Evolutionary conservation across 2,329 filamentous ascomycete species (phyloP).

Genomic region (Penicillium janthinellum): DNA sequence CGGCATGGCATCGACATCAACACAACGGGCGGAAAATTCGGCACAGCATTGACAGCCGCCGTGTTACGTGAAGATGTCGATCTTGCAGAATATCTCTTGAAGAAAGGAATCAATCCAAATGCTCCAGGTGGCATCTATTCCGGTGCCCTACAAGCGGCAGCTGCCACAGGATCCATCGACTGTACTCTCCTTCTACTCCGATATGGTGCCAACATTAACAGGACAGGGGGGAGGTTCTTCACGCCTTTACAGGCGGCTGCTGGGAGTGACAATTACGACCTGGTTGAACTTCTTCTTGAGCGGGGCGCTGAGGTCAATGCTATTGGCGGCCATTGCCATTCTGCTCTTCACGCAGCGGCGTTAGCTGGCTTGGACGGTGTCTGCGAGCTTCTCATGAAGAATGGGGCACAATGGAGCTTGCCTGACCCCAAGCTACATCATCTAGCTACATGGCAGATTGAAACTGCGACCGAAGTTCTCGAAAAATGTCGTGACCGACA

Average conservation of each 20-base stretch:
- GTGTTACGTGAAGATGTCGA: not conserved
- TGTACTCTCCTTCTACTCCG: not conserved
- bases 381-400: conserved; percentile 1
- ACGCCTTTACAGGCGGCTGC: not conserved
- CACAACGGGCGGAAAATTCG: not conserved
- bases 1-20: not conserved
- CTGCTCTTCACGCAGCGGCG: not conserved
- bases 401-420: not conserved
- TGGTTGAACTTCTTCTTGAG: not conserved
- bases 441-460: not conserved
- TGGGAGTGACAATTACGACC: not conserved
- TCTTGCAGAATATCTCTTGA: not conserved
- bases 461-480: not conserved
- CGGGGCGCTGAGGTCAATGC: not conserved
- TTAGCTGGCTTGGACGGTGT: not conserved
- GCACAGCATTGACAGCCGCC: not conserved
- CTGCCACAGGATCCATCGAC: not conserved
- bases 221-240: not conserved
- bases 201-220: not conserved
- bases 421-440: not conserved
- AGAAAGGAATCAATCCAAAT: not conserved
- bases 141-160: not conserved
- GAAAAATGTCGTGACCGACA: not conserved
- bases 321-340: not conserved
- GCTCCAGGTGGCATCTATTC: not conserved